Base-by-base conservation (phyloP, 2,329 filamentous ascomycete genomes). In the Sporothrix curviconia region DNA sequence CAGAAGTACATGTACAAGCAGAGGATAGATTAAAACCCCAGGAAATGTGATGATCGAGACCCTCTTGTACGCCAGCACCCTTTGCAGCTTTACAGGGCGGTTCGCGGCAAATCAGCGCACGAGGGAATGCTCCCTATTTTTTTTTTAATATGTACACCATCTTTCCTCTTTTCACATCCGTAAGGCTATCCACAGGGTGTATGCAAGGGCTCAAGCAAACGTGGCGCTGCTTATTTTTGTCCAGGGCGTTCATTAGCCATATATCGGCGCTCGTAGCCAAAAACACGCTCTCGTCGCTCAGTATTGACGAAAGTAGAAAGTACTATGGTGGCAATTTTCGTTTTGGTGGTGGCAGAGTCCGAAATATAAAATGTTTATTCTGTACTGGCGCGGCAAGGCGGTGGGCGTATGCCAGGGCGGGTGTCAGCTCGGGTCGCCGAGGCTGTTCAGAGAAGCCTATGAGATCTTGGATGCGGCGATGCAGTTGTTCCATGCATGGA, bases 21-120 rank as follows among this genome's bases (percentile, higher is more conserved):
- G 11, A 3, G n/a, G 24, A 7, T 11, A 32, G 11, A 32, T 6
- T 5, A 32, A 11, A 32, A 32, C 5, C 11, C 28, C 6, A 32
- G 6, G 28, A 32, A 11, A 32, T 15, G 6, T 11, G 24, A 3
- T 15, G 15, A 25, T 8, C 42, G 24, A 46, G 22, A 15, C 25
- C 9, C 19, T 11, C 12, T 46, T 6, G 54, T 12, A n/a, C n/a
- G 43, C 12, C 25, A 4, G 11, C 53, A 47, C 36, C 54, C 54
- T 36, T 55, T 34, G 17, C 54, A 56, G 54, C 54, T 44, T 36
- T 56, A 56, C 17, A 44, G 34, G 44, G 36, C 36, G 44, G 42
- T 30, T 55, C 44, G 34, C 15, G 43, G 36, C 54, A 42, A 56
- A 56, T 56, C 54, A 49, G 36, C 32, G n/a, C 36, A 8, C 25